Evolutionary conservation across 176 grass and related monocot genomes (phyloP), one percentile per base, ranked within the genome.

Genomic region (Pontederia paniculata): DNA sequence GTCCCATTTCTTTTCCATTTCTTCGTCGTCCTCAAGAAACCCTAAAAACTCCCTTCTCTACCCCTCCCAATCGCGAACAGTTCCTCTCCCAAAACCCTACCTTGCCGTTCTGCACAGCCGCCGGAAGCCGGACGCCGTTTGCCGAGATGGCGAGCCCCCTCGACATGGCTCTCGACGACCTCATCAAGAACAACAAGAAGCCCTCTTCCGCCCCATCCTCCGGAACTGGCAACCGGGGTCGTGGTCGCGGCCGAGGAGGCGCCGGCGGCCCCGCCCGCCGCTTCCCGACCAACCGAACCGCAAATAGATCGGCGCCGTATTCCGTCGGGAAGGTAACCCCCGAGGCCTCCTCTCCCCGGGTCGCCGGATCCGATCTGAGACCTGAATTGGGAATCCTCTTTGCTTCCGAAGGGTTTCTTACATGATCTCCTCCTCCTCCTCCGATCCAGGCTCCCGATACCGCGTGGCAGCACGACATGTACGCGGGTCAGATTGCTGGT

Each of bases 161-260:
- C 20, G 81, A 89, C 67, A 64, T 89, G 81, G 75, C 86, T 12
- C 81, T 89, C 2, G 86, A 85, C 31, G 86, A 89, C 65, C 74
- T 89, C 74, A 85, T 89, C 81, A 75, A 80, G 52, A 89, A 81
- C 44, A 89, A 71, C 63, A 81, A 84, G 48, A 53, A 44, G 60
- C 28, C 37, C 12, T 11, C 19, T 47, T 9, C 45, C 60, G 20
- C 21, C 42, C 60, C 43, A 23, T 65, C 3, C 46, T 7, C 50
- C 21, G 50, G 51, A 21, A 48, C n/a, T 25, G 22, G 9, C 66
- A 49, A 28, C 44, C 25, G 17, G 25, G 49, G 56, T 21, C 20
- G 41, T 11, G 23, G 60, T 17, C 45, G 58, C 14, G 23, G 55
- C 55, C 48, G 48, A 16, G 68, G 50, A 20, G 44, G 14, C 4